Evolutionary conservation across 164 flowering plant species (phyloP).

Genomic region (Paratinospora sagittata): DNA sequence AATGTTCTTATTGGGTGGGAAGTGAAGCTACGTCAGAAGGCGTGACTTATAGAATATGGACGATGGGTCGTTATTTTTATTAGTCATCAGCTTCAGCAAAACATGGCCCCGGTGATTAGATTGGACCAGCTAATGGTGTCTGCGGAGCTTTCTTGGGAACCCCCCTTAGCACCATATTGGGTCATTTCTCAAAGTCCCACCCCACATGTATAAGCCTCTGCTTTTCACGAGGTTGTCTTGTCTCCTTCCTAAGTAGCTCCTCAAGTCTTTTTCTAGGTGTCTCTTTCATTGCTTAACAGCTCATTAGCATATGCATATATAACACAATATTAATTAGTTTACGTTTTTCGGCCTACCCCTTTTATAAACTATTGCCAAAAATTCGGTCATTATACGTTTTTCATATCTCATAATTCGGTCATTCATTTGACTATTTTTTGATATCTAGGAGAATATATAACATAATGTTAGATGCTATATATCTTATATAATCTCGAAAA

Average conservation of each 20-base stretch:
- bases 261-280: background rate
- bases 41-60: too few relatives aligned
- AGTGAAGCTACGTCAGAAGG: too few relatives aligned
- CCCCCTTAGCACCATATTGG: background rate
- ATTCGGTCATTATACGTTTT: too few relatives aligned
- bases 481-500: background rate
- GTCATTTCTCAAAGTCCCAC: background rate
- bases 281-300: too few relatives aligned
- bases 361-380: background rate
- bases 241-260: too few relatives aligned
- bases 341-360: background rate
- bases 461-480: too few relatives aligned
- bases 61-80: too few relatives aligned
- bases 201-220: constrained; percentile 4
- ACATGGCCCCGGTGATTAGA: background rate
- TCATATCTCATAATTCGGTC: too few relatives aligned
- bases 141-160: background rate
- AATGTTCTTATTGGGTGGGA: too few relatives aligned
- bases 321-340: background rate
- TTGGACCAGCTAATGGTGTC: background rate
- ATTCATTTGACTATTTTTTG: too few relatives aligned
- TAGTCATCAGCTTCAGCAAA: background rate
- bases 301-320: too few relatives aligned
- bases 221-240: constrained; percentile 9
- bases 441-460: too few relatives aligned